Evolutionary conservation across 768 basidiomycete genomes (phyloP).

Genomic region (Podaxis pistillaris): DNA sequence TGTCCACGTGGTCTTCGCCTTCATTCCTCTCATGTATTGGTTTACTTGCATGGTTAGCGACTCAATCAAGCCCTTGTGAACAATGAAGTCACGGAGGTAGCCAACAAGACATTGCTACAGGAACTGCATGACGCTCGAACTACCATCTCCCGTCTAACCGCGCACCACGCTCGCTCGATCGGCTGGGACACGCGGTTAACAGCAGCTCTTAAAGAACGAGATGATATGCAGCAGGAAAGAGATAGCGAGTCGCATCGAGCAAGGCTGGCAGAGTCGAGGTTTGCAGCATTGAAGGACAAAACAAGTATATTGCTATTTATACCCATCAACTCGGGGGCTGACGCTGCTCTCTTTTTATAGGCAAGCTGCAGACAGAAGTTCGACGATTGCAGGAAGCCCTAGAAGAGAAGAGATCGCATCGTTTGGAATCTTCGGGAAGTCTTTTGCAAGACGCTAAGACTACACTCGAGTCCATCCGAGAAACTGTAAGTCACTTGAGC

Average conservation of each 20-base stretch:
- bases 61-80: slow-evolving; percentile 78
- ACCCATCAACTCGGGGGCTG: slow-evolving; percentile 1
- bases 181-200: slow-evolving; percentile 70
- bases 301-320: slow-evolving; percentile 43
- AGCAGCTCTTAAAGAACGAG: slow-evolving; percentile 67
- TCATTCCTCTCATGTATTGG: slow-evolving; percentile 7
- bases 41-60: slow-evolving; percentile 41
- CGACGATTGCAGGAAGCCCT: slow-evolving; percentile 60
- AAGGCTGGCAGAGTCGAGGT: slow-evolving; percentile 63
- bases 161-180: slow-evolving; percentile 66
- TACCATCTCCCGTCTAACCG: slow-evolving; percentile 63
- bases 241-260: slow-evolving; percentile 69
- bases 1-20: background rate
- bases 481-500: slow-evolving; percentile 41
- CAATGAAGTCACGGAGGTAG: slow-evolving; percentile 77
- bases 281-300: slow-evolving; percentile 64
- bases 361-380: slow-evolving; percentile 69
- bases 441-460: slow-evolving; percentile 65
- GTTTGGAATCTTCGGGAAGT: slow-evolving; percentile 64
- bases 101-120: slow-evolving; percentile 68
- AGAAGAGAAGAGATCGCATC: slow-evolving; percentile 57
- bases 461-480: slow-evolving; percentile 59
- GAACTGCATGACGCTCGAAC: slow-evolving; percentile 75
- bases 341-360: slow-evolving; percentile 31
- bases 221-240: slow-evolving; percentile 83